These are phyloP conservation scores for Simplicillium aogashimaense DNA, from an alignment of 2,329 filamentous ascomycete species.

Conservation along the genomic window DNA sequence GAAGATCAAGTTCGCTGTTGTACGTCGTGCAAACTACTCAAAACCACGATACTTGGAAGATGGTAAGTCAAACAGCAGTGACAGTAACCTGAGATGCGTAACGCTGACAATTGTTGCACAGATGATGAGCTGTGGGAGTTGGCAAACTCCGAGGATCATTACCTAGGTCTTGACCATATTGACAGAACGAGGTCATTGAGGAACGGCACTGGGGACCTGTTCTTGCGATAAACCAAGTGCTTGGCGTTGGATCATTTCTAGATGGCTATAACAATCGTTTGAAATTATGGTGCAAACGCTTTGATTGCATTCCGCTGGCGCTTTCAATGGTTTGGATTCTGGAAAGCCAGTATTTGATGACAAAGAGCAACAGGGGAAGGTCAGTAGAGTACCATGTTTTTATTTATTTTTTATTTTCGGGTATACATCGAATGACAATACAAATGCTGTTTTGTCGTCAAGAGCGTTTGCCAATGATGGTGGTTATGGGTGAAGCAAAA, in stretches of 20 bases:
- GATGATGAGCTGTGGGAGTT: constrained; percentile 50
- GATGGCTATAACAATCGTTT: too few relatives aligned
- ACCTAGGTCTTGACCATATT: constrained; percentile 55
- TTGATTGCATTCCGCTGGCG: too few relatives aligned
- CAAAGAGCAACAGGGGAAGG: too few relatives aligned
- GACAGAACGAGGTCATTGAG: constrained; percentile 49
- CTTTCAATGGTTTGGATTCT: too few relatives aligned
- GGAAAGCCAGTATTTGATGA: too few relatives aligned
- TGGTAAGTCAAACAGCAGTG: constrained; percentile 45
- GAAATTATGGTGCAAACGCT: too few relatives aligned
- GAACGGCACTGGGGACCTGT: constrained; percentile 54
- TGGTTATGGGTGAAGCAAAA: too few relatives aligned
- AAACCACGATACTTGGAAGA: constrained; percentile 79
- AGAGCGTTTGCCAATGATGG: too few relatives aligned
- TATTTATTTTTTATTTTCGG: too few relatives aligned
- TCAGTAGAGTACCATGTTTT: too few relatives aligned
- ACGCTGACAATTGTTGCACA: constrained; percentile 19
- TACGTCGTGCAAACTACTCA: constrained; percentile 62
- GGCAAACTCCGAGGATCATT: constrained; percentile 45
- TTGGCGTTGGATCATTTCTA: neutral
- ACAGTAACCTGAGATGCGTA: neutral
- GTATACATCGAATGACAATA: too few relatives aligned
- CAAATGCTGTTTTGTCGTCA: too few relatives aligned
- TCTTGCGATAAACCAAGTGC: constrained; percentile 33
- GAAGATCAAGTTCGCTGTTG: constrained; percentile 91